Percentiles rank a stretch among this genome's conserved stretches.
Evolutionary conservation across 768 basidiomycete genomes (phyloP).

Genomic region (Rhodotorula diobovata): DNA sequence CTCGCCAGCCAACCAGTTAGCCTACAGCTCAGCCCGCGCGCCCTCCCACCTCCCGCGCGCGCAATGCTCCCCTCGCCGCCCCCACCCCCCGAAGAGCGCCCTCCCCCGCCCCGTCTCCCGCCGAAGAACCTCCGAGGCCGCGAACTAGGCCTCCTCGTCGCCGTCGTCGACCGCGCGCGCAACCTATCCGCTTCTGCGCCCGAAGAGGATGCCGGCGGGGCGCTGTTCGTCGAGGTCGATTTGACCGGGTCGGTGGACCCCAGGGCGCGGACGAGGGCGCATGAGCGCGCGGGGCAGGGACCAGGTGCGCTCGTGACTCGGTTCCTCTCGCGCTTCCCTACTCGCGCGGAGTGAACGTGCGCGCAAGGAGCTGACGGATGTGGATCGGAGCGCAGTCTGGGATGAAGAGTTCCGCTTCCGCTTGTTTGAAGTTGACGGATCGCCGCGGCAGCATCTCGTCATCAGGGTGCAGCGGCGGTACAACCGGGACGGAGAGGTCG

Average conservation of each 20-base stretch:
- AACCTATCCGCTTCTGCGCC: not conserved
- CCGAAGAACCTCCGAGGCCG: not conserved
- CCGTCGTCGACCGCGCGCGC: constrained; percentile 7
- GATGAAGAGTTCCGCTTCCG: constrained; percentile 30
- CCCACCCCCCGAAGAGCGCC: not conserved
- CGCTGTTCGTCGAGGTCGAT: not conserved
- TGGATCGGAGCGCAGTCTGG: constrained; percentile 3
- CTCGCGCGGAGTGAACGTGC: not conserved
- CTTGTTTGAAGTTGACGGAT: constrained; percentile 5
- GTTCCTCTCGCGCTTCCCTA: no score
- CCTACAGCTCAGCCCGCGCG: no score
- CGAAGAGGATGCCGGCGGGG: not conserved
- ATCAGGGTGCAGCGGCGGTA: constrained; percentile 9
- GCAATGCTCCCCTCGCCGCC: not conserved
- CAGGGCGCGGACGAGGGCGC: not conserved
- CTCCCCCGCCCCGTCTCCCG: not conserved
- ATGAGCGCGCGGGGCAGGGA: constrained; percentile 5
- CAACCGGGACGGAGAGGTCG: not conserved
- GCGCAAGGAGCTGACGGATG: not conserved
- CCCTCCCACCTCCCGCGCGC: no score
- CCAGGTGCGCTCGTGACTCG: not conserved
- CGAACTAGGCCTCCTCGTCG: constrained; percentile 12
- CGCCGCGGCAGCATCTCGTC: constrained; percentile 1
- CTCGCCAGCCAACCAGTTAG: no score
- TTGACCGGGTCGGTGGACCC: not conserved